Percentiles rank a stretch among this genome's conserved stretches.
phyloP scores from a whole-genome alignment of 306 rosid genomes.

The Crotalaria pallida region DNA sequence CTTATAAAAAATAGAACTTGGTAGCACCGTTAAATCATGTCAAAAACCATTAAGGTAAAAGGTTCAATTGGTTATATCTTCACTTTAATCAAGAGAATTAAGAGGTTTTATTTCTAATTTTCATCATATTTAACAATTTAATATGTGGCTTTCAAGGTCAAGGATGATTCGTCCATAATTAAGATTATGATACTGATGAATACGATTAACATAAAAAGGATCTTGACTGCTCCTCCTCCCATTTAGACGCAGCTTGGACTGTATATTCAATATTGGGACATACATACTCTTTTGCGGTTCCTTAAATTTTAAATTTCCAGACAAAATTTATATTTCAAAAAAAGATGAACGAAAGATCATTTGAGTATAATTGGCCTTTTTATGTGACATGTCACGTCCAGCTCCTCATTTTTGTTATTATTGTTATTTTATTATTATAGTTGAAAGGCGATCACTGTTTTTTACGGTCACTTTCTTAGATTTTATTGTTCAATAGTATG shows the following conservation, averaged over 20 bases:
- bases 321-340: background rate
- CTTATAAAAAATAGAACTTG: no score
- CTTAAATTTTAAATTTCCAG: background rate
- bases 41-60: no score
- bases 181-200: no score
- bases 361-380: constrained; percentile 19
- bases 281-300: background rate
- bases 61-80: no score
- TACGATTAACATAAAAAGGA: background rate
- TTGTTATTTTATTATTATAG: constrained; percentile 10
- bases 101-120: background rate
- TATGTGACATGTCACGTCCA: background rate
- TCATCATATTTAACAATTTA: background rate
- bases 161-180: background rate
- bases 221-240: background rate
- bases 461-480: constrained; percentile 21
- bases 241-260: background rate
- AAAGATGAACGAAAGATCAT: background rate
- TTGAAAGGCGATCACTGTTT: constrained; percentile 18
- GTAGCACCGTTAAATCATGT: no score
- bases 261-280: background rate
- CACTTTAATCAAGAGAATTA: no score
- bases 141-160: background rate
- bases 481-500: background rate
- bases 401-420: constrained; percentile 15